Base-by-base conservation (phyloP, 2,329 filamentous ascomycete genomes). In the Thielaviopsis punctulata region DNA sequence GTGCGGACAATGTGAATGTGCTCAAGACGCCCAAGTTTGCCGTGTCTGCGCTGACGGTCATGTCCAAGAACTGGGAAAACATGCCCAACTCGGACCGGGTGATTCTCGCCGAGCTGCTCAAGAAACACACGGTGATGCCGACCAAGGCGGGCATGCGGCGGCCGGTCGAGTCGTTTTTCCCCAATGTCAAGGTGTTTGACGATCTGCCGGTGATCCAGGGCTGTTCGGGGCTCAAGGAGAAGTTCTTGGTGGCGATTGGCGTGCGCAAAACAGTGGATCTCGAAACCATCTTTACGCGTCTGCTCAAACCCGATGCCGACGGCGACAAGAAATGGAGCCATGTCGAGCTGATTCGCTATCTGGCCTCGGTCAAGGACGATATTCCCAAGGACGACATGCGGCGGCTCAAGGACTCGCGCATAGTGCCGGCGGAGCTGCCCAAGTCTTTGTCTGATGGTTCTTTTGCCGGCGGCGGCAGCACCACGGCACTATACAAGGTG, bases 221-320 rank as follows among this genome's bases (percentile, higher is more conserved):
- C 12, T 79, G 89, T 44, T 79, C 82, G 41, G 78, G 80, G 27
- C 77, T 95, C 12, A 96, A 95, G 63, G 90, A 96, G 45, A 95
- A 93, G 63, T 86, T 98, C 56, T 67, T 98, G 44, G 69, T 76
- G 2, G 77, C 85, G 1, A 71, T 98, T 27, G 90, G 92, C 2
- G 89, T 98, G 23, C 80, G 92, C 55, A 96, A 96, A 68, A 98
- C 92, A 0, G 82, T 98, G 19, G 92, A 98, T 59, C 70, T 98
- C 1, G 87, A 87, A 27, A 90, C 93, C 25, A 93, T 98, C 25
- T 96, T 98, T 60, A 84, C 85, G 22, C 77, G 90, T 45, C 73
- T 98, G 44, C 75, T 95, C 58, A 80, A 76, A 49, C 73, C 75
- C 15, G 61, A 69, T 0, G 68, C 73, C 13, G 65, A 64, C 9